phyloP scores from a whole-genome alignment of 2,329 filamentous ascomycete genomes.

The Microdochium paspali region DNA sequence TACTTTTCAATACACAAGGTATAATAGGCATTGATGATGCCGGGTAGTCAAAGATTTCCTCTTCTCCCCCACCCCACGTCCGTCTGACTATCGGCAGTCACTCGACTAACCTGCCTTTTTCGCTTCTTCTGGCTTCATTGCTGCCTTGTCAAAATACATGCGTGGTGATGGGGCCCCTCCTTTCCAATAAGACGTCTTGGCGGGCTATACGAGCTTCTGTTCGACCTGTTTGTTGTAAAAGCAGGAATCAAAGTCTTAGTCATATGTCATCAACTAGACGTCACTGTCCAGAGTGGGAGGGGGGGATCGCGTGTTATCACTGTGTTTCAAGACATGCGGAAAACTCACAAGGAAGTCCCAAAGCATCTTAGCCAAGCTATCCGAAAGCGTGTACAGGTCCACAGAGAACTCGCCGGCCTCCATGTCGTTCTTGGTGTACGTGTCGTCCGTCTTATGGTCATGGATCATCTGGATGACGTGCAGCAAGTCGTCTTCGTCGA shows the following conservation, averaged over 20 bases:
- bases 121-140: too few species aligned
- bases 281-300: too few species aligned
- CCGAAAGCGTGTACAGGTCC: slow-evolving; percentile 94
- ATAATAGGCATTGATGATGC: too few species aligned
- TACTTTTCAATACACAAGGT: too few species aligned
- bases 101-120: too few species aligned
- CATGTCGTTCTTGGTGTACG: slow-evolving; percentile 94
- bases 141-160: too few species aligned
- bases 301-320: too few species aligned
- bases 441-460: slow-evolving; percentile 89
- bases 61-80: too few species aligned
- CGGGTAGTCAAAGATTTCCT: too few species aligned
- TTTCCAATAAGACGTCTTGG: not conserved
- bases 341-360: slow-evolving; percentile 69
- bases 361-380: slow-evolving; percentile 80
- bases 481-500: slow-evolving; percentile 85
- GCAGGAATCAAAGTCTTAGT: not conserved
- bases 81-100: too few species aligned
- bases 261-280: too few species aligned
- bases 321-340: not conserved
- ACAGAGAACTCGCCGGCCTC: slow-evolving; percentile 98
- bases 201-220: not conserved
- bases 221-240: not conserved
- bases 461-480: slow-evolving; percentile 97
- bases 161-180: not conserved